These are phyloP conservation scores for Rhododendron kiyosumense DNA, from an alignment of 148 eudicot genomes.

Conservation along the genomic window DNA sequence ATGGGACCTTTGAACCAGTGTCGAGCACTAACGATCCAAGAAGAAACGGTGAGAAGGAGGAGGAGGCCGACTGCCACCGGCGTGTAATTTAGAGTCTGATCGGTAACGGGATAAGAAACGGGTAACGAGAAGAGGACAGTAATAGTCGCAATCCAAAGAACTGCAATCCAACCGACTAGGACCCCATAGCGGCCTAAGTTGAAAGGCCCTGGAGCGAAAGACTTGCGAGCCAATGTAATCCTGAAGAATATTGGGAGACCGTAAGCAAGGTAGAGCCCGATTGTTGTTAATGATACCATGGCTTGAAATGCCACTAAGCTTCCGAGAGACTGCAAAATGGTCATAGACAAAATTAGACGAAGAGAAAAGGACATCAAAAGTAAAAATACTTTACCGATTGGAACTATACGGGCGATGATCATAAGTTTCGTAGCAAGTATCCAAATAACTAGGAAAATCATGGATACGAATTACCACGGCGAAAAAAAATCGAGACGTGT, in stretches of 20 bases:
- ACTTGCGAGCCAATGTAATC: slow-evolving; percentile 81
- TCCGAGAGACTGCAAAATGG: slow-evolving; percentile 68
- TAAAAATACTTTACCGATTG: not conserved
- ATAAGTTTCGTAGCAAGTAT: not conserved
- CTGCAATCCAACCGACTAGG: slow-evolving; percentile 80
- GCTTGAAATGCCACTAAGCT: slow-evolving; percentile 93
- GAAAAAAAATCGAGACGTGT: not conserved
- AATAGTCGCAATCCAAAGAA: slow-evolving; percentile 72
- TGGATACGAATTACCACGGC: not conserved
- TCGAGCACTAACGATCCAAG: slow-evolving; percentile 75
- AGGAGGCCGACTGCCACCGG: slow-evolving; percentile 96
- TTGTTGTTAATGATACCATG: slow-evolving; percentile 86
- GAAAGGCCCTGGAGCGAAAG: slow-evolving; percentile 80
- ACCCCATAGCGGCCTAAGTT: slow-evolving; percentile 72
- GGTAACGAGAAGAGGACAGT: slow-evolving; percentile 82
- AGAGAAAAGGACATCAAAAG: not conserved
- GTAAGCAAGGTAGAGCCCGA: slow-evolving; percentile 92
- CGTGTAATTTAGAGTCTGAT: slow-evolving; percentile 77
- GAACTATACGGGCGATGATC: not conserved
- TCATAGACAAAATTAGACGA: not conserved
- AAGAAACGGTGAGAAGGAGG: slow-evolving; percentile 40
- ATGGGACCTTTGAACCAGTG: slow-evolving; percentile 90
- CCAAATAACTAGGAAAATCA: not conserved
- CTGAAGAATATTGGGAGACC: slow-evolving; percentile 82
- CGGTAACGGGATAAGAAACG: slow-evolving; percentile 65